Conservation (phyloP, 768 basidiomycete genomes). For the Leccinellum albellum region DNA sequence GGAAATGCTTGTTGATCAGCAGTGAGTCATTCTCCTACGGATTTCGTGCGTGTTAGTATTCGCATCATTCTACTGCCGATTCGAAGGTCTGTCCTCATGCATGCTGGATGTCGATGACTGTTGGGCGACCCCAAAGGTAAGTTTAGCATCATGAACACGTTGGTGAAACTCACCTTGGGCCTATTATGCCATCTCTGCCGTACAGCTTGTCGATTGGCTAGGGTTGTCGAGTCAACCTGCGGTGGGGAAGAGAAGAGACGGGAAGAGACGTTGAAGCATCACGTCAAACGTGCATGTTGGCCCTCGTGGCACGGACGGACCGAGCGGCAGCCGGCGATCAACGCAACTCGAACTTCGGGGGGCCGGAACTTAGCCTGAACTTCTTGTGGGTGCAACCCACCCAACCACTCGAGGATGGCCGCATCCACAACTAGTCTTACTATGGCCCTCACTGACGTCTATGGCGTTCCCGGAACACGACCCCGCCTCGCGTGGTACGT, state of each 20-base stretch:
- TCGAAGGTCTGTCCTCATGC: conserved; percentile 9
- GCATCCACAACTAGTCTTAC: not conserved
- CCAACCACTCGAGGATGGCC: conserved; percentile 15
- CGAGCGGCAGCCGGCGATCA: conserved; percentile 11
- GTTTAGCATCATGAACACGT: not conserved
- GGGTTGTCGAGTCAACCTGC: conserved; percentile 6
- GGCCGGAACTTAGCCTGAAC: not conserved
- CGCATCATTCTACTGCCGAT: conserved; percentile 3
- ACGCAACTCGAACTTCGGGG: not conserved
- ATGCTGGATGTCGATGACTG: not conserved
- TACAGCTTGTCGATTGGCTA: not conserved
- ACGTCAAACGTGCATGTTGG: conserved; percentile 9
- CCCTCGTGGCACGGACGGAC: conserved; percentile 9
- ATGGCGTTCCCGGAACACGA: conserved; percentile 9
- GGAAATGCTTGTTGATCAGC: conserved; percentile 22
- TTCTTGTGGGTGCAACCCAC: not conserved
- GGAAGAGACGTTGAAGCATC: not conserved
- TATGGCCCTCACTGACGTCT: conserved; percentile 5
- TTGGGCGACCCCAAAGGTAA: not conserved
- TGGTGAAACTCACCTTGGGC: conserved; percentile 5
- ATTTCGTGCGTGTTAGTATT: conserved; percentile 5
- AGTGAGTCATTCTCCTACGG: not conserved
- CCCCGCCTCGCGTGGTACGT: conserved; percentile 1
- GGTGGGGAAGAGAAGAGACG: conserved; percentile 9
- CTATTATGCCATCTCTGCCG: not conserved